Conservation (phyloP, 2,329 filamentous ascomycete genomes). For the Penicillium sp. region DNA sequence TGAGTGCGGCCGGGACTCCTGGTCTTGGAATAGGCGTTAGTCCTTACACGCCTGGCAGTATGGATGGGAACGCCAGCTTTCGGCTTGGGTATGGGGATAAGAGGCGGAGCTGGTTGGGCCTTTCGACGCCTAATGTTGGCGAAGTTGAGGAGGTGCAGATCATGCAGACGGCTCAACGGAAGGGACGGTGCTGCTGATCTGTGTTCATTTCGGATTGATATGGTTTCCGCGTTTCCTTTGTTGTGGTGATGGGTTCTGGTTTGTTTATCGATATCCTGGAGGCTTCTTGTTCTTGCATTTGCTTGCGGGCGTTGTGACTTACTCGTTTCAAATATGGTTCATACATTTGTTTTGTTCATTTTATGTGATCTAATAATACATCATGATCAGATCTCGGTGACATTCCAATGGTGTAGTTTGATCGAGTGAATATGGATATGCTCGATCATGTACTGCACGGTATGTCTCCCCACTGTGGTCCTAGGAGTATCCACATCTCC, state of each 20-base stretch:
- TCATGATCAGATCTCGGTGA: background rate
- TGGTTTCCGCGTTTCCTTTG: background rate
- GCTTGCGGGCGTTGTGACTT: background rate
- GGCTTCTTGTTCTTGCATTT: background rate
- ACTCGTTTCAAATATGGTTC: background rate
- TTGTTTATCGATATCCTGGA: background rate
- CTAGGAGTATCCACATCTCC: background rate
- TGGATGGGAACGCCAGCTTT: constrained; percentile 59
- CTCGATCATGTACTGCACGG: background rate
- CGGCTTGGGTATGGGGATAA: constrained; percentile 61
- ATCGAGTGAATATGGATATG: background rate
- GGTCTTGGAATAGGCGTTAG: constrained; percentile 36
- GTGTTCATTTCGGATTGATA: background rate
- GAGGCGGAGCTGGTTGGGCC: constrained; percentile 66
- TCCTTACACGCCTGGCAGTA: constrained; percentile 51
- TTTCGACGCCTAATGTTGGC: constrained; percentile 52
- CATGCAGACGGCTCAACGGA: constrained; percentile 34
- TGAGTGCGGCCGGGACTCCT: constrained; percentile 49
- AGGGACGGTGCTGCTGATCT: constrained; percentile 46
- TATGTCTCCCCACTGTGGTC: background rate
- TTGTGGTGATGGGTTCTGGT: background rate
- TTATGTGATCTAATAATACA: background rate
- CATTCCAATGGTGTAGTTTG: background rate
- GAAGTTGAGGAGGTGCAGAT: constrained; percentile 32
- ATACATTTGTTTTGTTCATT: background rate